These are phyloP conservation scores for Tetrapisispora pingtungensis DNA, from an alignment of 805 yeast species.

Conservation along the genomic window DNA sequence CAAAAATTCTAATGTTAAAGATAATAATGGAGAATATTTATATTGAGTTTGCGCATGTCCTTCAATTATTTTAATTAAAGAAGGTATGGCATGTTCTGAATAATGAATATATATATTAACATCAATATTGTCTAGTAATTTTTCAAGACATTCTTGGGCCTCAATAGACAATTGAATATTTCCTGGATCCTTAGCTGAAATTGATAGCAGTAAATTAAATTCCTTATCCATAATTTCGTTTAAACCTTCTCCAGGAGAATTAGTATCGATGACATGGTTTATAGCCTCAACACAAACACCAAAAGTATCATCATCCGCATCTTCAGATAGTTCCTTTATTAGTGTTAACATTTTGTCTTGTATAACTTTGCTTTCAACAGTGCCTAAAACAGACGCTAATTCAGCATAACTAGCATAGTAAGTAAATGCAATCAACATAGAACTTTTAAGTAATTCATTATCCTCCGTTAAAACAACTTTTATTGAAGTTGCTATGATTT, in stretches of 20 bases:
- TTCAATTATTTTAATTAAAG: conserved; percentile 33
- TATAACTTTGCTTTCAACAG: conserved; percentile 10
- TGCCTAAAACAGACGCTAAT: conserved; percentile 20
- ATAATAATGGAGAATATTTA: conserved; percentile 46
- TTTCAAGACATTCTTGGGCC: conserved; percentile 58
- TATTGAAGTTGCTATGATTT: conserved; percentile 17
- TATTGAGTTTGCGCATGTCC: conserved; percentile 13
- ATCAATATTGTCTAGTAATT: conserved; percentile 42
- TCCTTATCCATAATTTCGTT: conserved; percentile 28
- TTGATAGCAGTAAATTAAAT: conserved; percentile 46
- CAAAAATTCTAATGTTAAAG: conserved; percentile 30
- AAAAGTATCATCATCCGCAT: conserved; percentile 72
- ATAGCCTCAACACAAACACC: conserved; percentile 63
- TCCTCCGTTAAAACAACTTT: conserved; percentile 20
- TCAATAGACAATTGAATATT: conserved; percentile 61
- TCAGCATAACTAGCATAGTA: conserved; percentile 37
- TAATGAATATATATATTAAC: conserved; percentile 36
- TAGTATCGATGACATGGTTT: conserved; percentile 39
- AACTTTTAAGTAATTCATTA: conserved; percentile 25
- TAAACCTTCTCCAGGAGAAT: conserved; percentile 21
- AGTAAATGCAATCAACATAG: conserved; percentile 42
- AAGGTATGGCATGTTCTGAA: conserved; percentile 46
- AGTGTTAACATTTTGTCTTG: conserved; percentile 27
- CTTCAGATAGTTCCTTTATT: conserved; percentile 40
- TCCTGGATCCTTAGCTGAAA: conserved; percentile 65